Percentiles rank a stretch among this genome's conserved stretches.
phyloP scores from a whole-genome alignment of 331 rosid genomes.

The Phaseolus coccineus region DNA sequence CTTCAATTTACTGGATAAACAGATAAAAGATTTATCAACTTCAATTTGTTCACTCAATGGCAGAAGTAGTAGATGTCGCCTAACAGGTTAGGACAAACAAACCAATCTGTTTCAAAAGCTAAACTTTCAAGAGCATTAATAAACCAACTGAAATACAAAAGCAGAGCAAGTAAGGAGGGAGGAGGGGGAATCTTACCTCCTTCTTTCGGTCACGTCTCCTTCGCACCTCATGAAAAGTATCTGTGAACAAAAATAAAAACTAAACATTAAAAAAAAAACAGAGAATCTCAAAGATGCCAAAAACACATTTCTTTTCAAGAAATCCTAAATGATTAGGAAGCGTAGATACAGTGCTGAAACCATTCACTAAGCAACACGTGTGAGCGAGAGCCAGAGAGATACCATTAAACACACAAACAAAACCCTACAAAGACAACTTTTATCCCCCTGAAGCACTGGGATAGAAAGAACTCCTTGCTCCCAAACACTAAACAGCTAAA shows the following conservation, averaged over 20 bases:
- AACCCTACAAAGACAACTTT: constrained; percentile 26
- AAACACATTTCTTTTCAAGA: constrained; percentile 24
- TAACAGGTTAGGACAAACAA: neutral
- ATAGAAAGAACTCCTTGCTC: neutral
- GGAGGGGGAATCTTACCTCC: constrained; percentile 57
- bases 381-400: neutral
- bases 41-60: constrained; percentile 1
- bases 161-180: neutral
- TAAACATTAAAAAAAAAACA: neutral
- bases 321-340: constrained; percentile 16
- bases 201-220: constrained; percentile 76
- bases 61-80: neutral
- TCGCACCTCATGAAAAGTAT: constrained; percentile 87
- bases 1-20: neutral
- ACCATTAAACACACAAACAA: constrained; percentile 4
- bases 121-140: constrained; percentile 28
- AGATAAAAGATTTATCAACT: constrained; percentile 21
- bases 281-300: constrained; percentile 18
- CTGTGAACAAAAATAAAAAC: constrained; percentile 48
- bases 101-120: constrained; percentile 22
- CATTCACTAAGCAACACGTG: constrained; percentile 21
- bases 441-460: neutral
- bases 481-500: constrained; percentile 10
- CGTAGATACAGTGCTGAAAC: neutral
- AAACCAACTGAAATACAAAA: constrained; percentile 27